Percentiles rank a stretch among this genome's conserved stretches.
Conservation (phyloP, 2,329 filamentous ascomycete genomes). For the Arthroderma sp. region DNA sequence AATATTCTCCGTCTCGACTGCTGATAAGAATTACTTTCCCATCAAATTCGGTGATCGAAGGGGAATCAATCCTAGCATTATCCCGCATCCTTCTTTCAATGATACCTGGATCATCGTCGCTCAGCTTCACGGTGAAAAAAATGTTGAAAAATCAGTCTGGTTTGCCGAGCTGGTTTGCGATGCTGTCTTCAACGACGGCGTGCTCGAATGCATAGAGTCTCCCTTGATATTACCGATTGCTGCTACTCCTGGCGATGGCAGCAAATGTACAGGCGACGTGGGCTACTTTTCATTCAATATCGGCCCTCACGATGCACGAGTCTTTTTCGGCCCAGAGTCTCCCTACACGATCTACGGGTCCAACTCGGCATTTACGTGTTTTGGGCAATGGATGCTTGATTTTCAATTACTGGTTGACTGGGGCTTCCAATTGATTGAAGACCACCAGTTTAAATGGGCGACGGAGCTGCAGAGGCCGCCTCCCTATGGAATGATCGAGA, state of each 20-base stretch:
- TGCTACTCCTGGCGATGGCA: constrained; percentile 29
- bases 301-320: constrained; percentile 46
- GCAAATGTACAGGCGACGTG: constrained; percentile 35
- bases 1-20: constrained; percentile 36
- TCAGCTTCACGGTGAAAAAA: constrained; percentile 26
- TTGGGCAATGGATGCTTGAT: constrained; percentile 45
- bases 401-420: constrained; percentile 38
- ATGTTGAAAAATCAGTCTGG: constrained; percentile 17
- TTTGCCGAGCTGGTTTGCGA: constrained; percentile 39
- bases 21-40: constrained; percentile 35
- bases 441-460: constrained; percentile 27
- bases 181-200: constrained; percentile 33
- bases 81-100: constrained; percentile 39
- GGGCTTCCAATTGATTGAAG: constrained; percentile 18
- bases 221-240: constrained; percentile 35
- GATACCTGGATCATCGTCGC: constrained; percentile 41
- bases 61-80: constrained; percentile 44
- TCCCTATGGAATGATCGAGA: constrained; percentile 38
- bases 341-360: constrained; percentile 44
- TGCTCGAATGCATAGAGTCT: constrained; percentile 26
- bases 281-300: constrained; percentile 31
- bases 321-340: constrained; percentile 40
- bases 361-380: constrained; percentile 42
- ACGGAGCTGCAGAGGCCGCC: constrained; percentile 41
- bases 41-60: constrained; percentile 34